These are phyloP conservation scores for Dendrobium officinale DNA, from an alignment of 106 monocot species.

Conservation along the genomic window DNA sequence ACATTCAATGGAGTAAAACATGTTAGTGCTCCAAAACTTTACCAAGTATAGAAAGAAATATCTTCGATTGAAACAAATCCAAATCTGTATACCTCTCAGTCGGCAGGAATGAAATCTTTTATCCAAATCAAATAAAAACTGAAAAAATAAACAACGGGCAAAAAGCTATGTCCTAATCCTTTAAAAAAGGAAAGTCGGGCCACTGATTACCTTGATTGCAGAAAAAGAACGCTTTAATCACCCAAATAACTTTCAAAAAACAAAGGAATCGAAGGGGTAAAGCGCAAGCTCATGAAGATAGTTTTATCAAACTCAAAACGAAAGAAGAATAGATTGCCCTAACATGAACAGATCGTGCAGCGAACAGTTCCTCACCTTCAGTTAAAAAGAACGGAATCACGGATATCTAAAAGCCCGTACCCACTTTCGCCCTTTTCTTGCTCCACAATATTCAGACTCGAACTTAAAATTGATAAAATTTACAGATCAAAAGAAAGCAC, in stretches of 20 bases:
- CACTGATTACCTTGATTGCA: background rate
- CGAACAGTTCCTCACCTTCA: background rate
- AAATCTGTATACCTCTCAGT: background rate
- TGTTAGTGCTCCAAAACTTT: background rate
- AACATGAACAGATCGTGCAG: background rate
- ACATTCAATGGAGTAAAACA: background rate
- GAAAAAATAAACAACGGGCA: background rate
- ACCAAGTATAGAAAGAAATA: background rate
- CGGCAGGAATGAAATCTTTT: background rate
- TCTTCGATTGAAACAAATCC: background rate
- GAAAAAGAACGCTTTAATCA: background rate
- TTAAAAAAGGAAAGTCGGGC: background rate
- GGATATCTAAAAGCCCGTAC: background rate
- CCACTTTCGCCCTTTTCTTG: background rate
- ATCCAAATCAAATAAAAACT: background rate
- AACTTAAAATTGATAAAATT: background rate
- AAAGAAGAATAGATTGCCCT: background rate
- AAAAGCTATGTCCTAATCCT: background rate
- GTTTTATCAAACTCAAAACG: background rate
- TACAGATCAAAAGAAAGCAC: background rate
- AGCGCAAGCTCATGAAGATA: background rate
- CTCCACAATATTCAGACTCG: background rate
- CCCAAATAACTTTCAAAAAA: background rate
- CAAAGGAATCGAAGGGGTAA: background rate
- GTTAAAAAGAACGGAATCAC: background rate